Conservation (phyloP, 495 filamentous ascomycete species). For the Rhizodiscina lignyota region DNA sequence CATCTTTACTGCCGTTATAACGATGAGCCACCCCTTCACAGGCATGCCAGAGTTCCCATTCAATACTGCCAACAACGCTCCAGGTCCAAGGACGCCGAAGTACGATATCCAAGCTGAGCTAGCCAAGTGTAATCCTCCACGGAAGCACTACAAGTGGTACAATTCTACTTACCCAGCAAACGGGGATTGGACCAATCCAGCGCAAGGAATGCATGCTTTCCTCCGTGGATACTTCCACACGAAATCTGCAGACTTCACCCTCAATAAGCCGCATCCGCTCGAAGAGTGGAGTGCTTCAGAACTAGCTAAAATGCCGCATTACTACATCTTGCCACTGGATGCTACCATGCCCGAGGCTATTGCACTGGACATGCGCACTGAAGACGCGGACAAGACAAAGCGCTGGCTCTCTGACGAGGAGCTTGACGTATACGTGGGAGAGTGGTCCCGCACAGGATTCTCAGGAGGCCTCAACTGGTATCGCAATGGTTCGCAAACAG, state of each 20-base stretch:
- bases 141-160: slow-evolving; percentile 59
- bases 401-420: slow-evolving; percentile 40
- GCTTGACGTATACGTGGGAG: slow-evolving; percentile 39
- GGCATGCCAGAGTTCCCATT: too few relatives aligned
- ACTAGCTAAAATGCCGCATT: slow-evolving; percentile 41
- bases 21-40: slow-evolving; percentile 42
- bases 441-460: slow-evolving; percentile 50
- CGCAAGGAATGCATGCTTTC: slow-evolving; percentile 37
- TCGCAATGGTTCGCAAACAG: slow-evolving; percentile 35
- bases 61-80: slow-evolving; percentile 12
- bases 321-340: slow-evolving; percentile 49
- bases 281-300: slow-evolving; percentile 36
- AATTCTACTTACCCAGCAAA: slow-evolving; percentile 40
- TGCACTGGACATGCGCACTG: slow-evolving; percentile 31
- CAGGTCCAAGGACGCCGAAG: slow-evolving; percentile 24
- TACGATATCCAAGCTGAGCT: slow-evolving; percentile 38
- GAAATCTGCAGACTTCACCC: slow-evolving; percentile 43
- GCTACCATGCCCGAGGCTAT: slow-evolving; percentile 41
- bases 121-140: slow-evolving; percentile 28
- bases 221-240: slow-evolving; percentile 52
- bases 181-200: slow-evolving; percentile 38
- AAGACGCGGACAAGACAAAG: slow-evolving; percentile 20
- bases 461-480: slow-evolving; percentile 61
- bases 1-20: slow-evolving; percentile 36
- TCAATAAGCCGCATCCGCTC: slow-evolving; percentile 36